Base-by-base conservation (phyloP, 2,329 filamentous ascomycete species). In the Pseudogymnoascus sp. region DNA sequence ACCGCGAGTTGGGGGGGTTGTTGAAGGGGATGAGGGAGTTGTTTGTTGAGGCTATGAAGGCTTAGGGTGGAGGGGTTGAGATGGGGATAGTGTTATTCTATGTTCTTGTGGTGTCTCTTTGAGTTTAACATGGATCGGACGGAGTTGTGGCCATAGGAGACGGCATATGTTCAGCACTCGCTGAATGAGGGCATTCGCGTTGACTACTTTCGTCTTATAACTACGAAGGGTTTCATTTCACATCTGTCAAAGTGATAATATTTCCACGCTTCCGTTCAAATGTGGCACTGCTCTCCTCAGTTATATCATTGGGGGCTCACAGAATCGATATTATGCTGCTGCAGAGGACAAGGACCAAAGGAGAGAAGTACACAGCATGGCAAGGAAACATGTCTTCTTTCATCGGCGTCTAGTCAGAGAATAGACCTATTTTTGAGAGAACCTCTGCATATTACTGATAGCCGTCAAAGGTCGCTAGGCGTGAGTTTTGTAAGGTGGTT, bases 11-110 rank as follows among this genome's bases (percentile, higher is more conserved):
- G 71, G 84, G 83, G 4, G 79, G 82, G 41, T 81, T 95, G 72
- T 76, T 95, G 64, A 95, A 93, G 78, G 89, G 88, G 2, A 95
- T 96, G 89, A 81, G 90, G 68, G 87, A 89, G 75, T 72, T 93
- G 63, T 93, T 95, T 77, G 84, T 86, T 0, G 86, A 88, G 73
- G 82, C 83, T 16, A 81, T 87, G 76, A 86, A 40, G 60, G 26
- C 60, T 14, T 61, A 22, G 11, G 3, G 19, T 3, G 11, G 22
- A 3, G 35, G 10, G 22, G 28, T 5, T 16, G 53, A 10, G 19
- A n/a, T 35, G 19, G 43, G n/a, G 11, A 11, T 43, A 6, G 10
- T 12, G 12, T 19, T 8, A n/a, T 16, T 11, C 3, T 43, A 10
- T 7, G 12, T n/a, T 50, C 12, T 50, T 50, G 22, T 46, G 16